Evolutionary conservation across 2,329 filamentous ascomycete species (phyloP).

Genomic region (Penicillium thymicola): DNA sequence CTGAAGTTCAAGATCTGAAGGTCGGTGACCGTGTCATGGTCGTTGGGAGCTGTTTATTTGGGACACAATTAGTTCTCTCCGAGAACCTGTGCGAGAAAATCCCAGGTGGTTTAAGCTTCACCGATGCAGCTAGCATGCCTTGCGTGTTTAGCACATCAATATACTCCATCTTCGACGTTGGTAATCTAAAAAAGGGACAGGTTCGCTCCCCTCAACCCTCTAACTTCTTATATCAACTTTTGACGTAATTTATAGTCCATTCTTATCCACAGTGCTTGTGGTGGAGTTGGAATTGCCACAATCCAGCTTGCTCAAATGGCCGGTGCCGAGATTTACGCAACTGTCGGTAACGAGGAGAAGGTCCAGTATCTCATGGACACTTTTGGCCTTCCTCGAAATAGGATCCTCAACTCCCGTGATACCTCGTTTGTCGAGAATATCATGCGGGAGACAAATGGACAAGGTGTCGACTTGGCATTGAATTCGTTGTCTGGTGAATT

Average conservation of each 20-base stretch:
- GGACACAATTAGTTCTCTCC: constrained; percentile 8
- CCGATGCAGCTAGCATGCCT: constrained; percentile 20
- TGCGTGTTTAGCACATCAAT: constrained; percentile 21
- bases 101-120: constrained; percentile 13
- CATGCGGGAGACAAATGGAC: constrained; percentile 15
- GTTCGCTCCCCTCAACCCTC: not conserved
- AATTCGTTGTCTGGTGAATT: constrained; percentile 29
- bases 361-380: constrained; percentile 20
- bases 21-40: constrained; percentile 27
- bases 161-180: constrained; percentile 24
- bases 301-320: constrained; percentile 25
- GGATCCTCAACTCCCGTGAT: constrained; percentile 25
- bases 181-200: constrained; percentile 22
- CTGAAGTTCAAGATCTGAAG: constrained; percentile 14
- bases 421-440: constrained; percentile 17
- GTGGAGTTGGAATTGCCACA: constrained; percentile 26
- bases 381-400: constrained; percentile 17
- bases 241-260: constrained; percentile 15
- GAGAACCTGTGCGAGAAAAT: constrained; percentile 14
- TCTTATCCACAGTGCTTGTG: constrained; percentile 29
- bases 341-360: constrained; percentile 24
- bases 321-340: constrained; percentile 27
- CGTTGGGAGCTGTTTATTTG: constrained; percentile 4
- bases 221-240: not conserved
- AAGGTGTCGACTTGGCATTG: constrained; percentile 28